Evolutionary conservation across 2,329 filamentous ascomycete genomes (phyloP).

Genomic region (Diaporthe longicolla): DNA sequence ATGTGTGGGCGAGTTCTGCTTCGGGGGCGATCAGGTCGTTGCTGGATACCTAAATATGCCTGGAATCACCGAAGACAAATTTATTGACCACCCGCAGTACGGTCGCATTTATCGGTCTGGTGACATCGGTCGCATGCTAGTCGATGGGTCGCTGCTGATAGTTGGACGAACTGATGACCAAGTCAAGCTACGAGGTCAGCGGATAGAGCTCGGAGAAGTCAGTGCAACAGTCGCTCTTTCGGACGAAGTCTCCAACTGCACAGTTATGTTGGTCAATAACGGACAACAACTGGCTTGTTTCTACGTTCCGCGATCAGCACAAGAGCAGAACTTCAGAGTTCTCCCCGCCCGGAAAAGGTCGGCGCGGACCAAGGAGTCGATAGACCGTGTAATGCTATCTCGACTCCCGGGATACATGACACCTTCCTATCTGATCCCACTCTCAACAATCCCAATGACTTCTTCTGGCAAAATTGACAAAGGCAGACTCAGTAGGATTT

Average conservation of each 20-base stretch:
- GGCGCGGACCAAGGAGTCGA: constrained; percentile 52
- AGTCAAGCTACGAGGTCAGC: constrained; percentile 84
- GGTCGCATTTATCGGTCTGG: constrained; percentile 87
- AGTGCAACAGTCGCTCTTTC: constrained; percentile 71
- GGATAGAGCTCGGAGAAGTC: constrained; percentile 85
- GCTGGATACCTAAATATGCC: constrained; percentile 80
- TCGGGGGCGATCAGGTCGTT: constrained; percentile 86
- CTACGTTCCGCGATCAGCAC: constrained; percentile 66
- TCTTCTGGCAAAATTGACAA: constrained; percentile 82
- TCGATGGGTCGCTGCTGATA: constrained; percentile 82
- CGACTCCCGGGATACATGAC: constrained; percentile 83
- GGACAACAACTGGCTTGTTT: constrained; percentile 74
- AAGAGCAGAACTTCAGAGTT: constrained; percentile 50
- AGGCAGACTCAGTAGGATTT: constrained; percentile 62
- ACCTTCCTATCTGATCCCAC: constrained; percentile 79
- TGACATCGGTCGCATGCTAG: constrained; percentile 83
- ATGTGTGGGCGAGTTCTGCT: constrained; percentile 86
- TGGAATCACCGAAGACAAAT: constrained; percentile 73
- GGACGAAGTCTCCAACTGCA: constrained; percentile 69
- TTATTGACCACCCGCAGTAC: constrained; percentile 76
- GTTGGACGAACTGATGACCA: constrained; percentile 83
- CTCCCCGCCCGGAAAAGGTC: constrained; percentile 54
- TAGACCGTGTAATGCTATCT: constrained; percentile 69
- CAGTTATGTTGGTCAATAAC: constrained; percentile 70
- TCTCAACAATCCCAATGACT: constrained; percentile 79